Conservation (phyloP, 176 grass and related monocot species). For the Tuctoria greenei region DNA sequence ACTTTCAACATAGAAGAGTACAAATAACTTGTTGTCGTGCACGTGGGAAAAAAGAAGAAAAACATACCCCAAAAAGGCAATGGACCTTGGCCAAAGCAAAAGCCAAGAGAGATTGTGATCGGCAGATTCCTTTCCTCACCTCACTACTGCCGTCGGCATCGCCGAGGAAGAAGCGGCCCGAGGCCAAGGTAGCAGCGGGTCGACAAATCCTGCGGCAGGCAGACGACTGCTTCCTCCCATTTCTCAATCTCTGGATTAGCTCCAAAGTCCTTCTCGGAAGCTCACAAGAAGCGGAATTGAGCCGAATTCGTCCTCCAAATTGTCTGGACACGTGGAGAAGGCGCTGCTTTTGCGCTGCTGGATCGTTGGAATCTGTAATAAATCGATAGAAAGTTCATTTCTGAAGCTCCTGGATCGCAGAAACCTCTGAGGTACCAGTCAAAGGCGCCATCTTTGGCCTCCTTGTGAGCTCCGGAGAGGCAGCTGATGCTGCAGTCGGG, state of each 20-base stretch:
- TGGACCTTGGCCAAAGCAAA: conserved; percentile 19
- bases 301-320: neutral
- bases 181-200: neutral
- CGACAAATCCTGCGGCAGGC: neutral
- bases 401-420: neutral
- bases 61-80: neutral
- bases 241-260: neutral
- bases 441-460: conserved; percentile 16
- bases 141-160: neutral
- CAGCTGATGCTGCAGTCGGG: neutral
- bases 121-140: conserved; percentile 21
- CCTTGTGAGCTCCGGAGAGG: neutral
- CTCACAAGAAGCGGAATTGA: neutral
- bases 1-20: neutral
- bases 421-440: too few species aligned
- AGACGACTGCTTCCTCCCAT: too few species aligned
- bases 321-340: neutral
- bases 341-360: neutral
- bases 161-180: neutral
- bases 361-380: neutral
- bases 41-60: neutral
- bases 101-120: conserved; percentile 13
- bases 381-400: neutral
- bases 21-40: neutral
- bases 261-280: neutral